Evolutionary conservation across 2,329 filamentous ascomycete species (phyloP).

Genomic region (Colletotrichum lindemuthianum): DNA sequence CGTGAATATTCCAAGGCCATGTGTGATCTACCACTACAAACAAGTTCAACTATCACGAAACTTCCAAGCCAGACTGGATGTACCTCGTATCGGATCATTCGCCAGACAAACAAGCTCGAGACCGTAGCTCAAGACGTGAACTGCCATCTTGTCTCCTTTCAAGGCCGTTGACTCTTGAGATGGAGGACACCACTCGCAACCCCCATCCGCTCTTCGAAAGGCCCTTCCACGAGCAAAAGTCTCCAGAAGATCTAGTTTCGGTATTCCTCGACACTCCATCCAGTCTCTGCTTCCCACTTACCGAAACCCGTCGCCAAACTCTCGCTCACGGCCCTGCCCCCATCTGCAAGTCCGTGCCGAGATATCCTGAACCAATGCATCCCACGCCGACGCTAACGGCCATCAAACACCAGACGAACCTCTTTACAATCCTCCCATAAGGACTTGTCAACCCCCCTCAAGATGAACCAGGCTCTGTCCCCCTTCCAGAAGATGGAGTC

Average conservation of each 20-base stretch:
- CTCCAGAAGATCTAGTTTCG: not conserved
- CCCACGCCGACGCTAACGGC: slow-evolving; percentile 29
- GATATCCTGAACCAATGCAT: slow-evolving; percentile 29
- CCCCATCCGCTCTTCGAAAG: not conserved
- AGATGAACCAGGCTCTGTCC: not conserved
- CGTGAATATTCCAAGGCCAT: too few species aligned
- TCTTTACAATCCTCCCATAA: slow-evolving; percentile 20
- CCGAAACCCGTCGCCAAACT: not conserved
- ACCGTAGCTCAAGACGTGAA: too few species aligned
- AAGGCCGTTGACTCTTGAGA: slow-evolving; percentile 2
- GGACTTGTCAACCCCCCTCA: slow-evolving; percentile 14
- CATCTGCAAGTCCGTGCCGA: slow-evolving; percentile 23
- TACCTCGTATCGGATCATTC: too few species aligned
- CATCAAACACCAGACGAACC: slow-evolving; percentile 31
- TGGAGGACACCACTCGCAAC: slow-evolving; percentile 6
- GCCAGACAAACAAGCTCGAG: too few species aligned
- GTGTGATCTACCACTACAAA: too few species aligned
- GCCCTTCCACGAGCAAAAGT: too few species aligned
- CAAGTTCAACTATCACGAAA: too few species aligned
- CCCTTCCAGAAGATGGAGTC: slow-evolving; percentile 1
- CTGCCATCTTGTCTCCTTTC: too few species aligned
- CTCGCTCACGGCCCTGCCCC: not conserved
- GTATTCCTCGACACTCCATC: not conserved
- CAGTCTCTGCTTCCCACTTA: not conserved
- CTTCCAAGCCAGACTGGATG: too few species aligned